Evolutionary conservation across 2,329 filamentous ascomycete species (phyloP).

Genomic region (Metarhizium sp.): DNA sequence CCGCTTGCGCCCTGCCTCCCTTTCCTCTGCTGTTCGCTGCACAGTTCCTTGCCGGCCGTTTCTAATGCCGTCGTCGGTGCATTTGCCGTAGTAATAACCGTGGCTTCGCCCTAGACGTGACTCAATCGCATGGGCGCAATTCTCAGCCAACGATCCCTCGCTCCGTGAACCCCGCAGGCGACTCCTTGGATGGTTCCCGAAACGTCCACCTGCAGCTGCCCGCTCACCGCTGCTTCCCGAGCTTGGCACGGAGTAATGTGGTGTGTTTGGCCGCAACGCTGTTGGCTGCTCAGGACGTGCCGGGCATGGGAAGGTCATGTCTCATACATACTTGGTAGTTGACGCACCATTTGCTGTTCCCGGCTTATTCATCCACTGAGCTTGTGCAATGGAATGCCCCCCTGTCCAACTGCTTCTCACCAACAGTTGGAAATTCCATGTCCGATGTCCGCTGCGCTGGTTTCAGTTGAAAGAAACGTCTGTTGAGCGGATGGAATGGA

Average conservation of each 20-base stretch:
- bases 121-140: neutral
- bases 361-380: no score
- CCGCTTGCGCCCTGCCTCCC: neutral
- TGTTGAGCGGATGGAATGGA: no score
- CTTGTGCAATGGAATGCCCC: no score
- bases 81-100: neutral
- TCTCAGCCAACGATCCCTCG: neutral
- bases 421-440: no score
- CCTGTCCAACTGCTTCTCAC: no score
- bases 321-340: neutral
- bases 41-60: neutral
- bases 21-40: neutral
- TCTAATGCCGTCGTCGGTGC: no score
- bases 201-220: slow-evolving; percentile 3
- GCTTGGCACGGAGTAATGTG: neutral
- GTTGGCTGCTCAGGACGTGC: neutral
- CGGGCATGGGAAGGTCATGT: neutral
- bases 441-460: no score
- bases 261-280: neutral
- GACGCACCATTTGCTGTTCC: neutral
- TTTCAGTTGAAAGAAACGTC: no score
- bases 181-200: neutral
- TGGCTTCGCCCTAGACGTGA: neutral
- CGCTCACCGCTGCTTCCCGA: slow-evolving; percentile 4
- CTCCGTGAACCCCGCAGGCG: neutral